Conservation (phyloP, 192 early-diverging fungal species). For the Coemansia umbellata region DNA sequence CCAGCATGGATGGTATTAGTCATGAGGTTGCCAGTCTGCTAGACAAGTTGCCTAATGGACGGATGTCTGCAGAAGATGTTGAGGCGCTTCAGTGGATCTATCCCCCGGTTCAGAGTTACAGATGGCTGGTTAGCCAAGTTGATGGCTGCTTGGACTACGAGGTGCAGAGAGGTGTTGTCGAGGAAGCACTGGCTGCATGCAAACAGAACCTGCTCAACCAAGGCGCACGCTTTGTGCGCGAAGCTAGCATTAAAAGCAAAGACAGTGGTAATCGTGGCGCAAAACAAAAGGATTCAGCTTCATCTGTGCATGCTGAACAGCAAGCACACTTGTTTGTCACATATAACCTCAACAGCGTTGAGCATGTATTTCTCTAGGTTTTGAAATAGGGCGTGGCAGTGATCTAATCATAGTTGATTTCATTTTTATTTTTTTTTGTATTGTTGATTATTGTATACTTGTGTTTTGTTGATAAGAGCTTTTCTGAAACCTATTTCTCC, state of each 20-base stretch:
- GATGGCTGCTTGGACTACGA: conserved; percentile 33
- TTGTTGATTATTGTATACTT: no score
- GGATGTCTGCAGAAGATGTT: conserved; percentile 2
- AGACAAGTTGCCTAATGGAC: background rate
- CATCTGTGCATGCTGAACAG: conserved; percentile 22
- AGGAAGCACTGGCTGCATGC: conserved; percentile 31
- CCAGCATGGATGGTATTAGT: background rate
- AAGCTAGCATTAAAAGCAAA: background rate
- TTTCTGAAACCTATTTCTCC: no score
- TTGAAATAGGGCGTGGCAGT: no score
- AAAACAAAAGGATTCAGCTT: background rate
- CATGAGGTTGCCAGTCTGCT: background rate
- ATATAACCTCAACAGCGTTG: conserved; percentile 3
- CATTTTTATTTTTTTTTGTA: no score
- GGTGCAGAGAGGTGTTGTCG: conserved; percentile 27
- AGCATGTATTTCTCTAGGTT: background rate
- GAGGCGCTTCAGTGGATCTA: conserved; percentile 31
- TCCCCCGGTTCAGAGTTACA: conserved; percentile 22
- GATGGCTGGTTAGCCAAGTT: conserved; percentile 40
- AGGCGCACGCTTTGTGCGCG: conserved; percentile 24
- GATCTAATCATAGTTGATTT: no score
- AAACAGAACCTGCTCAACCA: conserved; percentile 29
- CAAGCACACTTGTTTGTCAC: conserved; percentile 37
- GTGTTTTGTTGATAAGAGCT: no score
- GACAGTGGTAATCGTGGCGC: background rate